Base-by-base conservation (phyloP, 176 grass and related monocot genomes). In the Carex scoparia region DNA sequence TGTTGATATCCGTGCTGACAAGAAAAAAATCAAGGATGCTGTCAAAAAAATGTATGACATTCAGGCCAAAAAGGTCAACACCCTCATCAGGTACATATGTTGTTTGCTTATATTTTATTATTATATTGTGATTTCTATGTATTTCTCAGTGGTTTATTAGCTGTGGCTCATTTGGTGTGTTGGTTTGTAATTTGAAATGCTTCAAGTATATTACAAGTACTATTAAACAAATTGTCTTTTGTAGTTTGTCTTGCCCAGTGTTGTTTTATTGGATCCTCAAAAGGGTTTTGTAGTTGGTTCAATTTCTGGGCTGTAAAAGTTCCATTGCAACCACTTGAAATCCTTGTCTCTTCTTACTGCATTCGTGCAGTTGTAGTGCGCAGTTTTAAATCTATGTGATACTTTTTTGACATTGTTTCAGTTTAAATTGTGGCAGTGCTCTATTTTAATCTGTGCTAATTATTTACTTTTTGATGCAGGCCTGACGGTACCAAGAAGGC, bases 1-100 rank as follows among this genome's bases (percentile, higher is more conserved):
- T n/a, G 92, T 94, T 0, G 90, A 94, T 84, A 85, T 94, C 49
- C 89, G 89, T 79, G 92, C 92, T 0, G 90, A 94, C 82, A 94
- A 92, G 86, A 94, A 94, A 49, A 94, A 92, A 88, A 94, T 94
- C 44, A 94, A 94, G 88, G 92, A 88, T 64, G 90, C 90, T 4
- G 88, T 94, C 18, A 94, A 94, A 84, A 92, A 92, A 78, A 92
- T 94, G 92, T 94, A 94, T 1, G 90, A 92, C 82, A 94, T 94
- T 33, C 88, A 94, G 56, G 92, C 92, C 9, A 94, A 94, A 81
- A 94, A 94, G 75, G 90, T 94, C 46, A 92, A 94, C 85, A 94
- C 92, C 11, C 86, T 92, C 37, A 92, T 94, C 63, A 94, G 92
- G 92, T 94, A 61, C 67, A 68, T n/a, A 66, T n/a, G 16, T 53